These are phyloP conservation scores for Geotrichum aggregatum DNA, from an alignment of 1,139 yeast species.

Conservation along the genomic window DNA sequence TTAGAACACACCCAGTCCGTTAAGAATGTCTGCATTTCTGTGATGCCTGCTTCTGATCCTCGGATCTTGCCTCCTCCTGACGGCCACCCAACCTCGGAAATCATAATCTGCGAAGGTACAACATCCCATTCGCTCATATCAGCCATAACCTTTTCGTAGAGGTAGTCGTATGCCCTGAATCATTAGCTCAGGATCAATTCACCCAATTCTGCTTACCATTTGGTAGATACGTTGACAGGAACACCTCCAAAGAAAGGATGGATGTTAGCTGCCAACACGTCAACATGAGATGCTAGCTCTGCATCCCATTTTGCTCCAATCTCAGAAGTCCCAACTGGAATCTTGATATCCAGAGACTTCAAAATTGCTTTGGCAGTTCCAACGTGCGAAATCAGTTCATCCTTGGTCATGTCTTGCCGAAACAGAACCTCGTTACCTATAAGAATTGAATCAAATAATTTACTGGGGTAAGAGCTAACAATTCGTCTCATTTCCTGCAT, in stretches of 20 bases:
- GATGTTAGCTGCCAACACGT: conserved; percentile 59
- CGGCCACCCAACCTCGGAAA: conserved; percentile 74
- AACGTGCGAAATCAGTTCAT: conserved; percentile 45
- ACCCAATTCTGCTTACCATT: conserved; percentile 41
- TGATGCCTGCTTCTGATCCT: conserved; percentile 47
- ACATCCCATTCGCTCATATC: conserved; percentile 31
- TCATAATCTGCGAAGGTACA: conserved; percentile 36
- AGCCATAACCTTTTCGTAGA: conserved; percentile 43
- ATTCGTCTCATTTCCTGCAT: conserved; percentile 42
- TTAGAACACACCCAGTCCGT: conserved; percentile 51
- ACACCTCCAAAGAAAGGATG: conserved; percentile 70
- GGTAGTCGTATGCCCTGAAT: conserved; percentile 42
- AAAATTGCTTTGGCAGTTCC: conserved; percentile 43
- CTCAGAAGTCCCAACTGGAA: conserved; percentile 57
- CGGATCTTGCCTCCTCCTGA: conserved; percentile 52
- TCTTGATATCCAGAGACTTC: conserved; percentile 33
- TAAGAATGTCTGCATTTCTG: conserved; percentile 48
- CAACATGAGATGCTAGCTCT: conserved; percentile 42
- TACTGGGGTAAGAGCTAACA: conserved; percentile 46
- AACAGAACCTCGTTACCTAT: conserved; percentile 64
- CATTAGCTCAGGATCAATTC: neutral
- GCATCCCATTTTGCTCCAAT: conserved; percentile 45
- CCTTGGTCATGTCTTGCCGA: conserved; percentile 47
- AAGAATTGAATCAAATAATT: conserved; percentile 49
- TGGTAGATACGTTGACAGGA: conserved; percentile 46